These are phyloP conservation scores for Hypoxylon sp. DNA, from an alignment of 2,329 filamentous ascomycete genomes.

Conservation along the genomic window DNA sequence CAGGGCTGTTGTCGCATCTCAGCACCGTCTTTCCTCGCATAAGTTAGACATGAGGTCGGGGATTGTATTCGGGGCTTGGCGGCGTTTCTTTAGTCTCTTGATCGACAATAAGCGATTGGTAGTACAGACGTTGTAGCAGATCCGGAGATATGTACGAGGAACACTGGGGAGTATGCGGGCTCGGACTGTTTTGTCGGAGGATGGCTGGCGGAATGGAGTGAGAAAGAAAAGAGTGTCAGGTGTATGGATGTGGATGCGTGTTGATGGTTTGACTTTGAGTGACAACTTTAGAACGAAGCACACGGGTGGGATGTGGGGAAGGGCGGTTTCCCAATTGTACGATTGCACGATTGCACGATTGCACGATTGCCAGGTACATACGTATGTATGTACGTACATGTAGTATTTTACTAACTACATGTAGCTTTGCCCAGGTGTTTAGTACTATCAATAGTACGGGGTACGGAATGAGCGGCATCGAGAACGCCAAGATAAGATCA, in stretches of 20 bases:
- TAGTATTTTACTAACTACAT: neutral
- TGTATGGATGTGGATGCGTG: conserved; percentile 9
- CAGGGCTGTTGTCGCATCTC: conserved; percentile 47
- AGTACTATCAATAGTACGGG: conserved; percentile 1
- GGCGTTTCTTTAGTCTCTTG: conserved; percentile 46
- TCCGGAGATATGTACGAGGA: conserved; percentile 21
- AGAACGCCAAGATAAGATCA: conserved; percentile 41
- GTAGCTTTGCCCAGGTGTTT: neutral
- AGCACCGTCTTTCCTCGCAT: conserved; percentile 32
- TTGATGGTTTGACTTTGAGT: conserved; percentile 40
- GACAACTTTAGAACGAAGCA: conserved; percentile 21
- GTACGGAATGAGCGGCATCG: conserved; percentile 39
- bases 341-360: neutral
- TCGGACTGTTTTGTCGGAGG: conserved; percentile 12
- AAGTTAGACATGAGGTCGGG: conserved; percentile 29
- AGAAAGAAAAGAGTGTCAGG: conserved; percentile 1
- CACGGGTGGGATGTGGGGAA: conserved; percentile 44
- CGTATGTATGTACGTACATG: conserved; percentile 3
- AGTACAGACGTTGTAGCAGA: conserved; percentile 14
- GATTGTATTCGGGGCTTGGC: conserved; percentile 34
- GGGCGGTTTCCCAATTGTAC: conserved; percentile 23
- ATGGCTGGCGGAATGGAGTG: conserved; percentile 6
- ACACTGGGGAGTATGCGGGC: neutral
- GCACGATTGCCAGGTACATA: too few relatives aligned
- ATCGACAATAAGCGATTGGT: conserved; percentile 46